Base-by-base conservation (phyloP, 1,139 yeast genomes). In the Yamadazyma dushanensis region DNA sequence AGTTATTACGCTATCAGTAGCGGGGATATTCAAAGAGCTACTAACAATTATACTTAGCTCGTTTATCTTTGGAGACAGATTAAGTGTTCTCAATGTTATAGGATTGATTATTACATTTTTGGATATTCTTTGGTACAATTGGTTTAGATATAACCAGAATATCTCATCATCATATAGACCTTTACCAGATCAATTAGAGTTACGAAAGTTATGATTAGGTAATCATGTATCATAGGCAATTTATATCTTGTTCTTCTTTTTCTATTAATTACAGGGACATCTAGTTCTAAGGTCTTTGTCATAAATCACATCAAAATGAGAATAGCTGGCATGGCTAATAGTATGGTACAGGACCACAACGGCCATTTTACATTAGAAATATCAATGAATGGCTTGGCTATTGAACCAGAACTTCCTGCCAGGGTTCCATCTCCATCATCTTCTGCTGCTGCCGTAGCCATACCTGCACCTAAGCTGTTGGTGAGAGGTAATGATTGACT, bases 21-120 rank as follows among this genome's bases (percentile, higher is more conserved):
- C 95, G 0, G 98, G 98, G 2, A 86, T 92, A 21, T 85, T 90
- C 54, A 92, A 92, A 57, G 98, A 92, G 57, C 69, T 92, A 7
- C 66, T 90, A 35, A 92, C 97, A 0, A 87, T 92, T 30, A 55
- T 80, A 22, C 69, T 83, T 2, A 81, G 95, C 17, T 71, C 83
- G 37, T 43, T 87, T 5, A 71, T 88, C 10, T 86, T 88, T 58
- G 84, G 87, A 26, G 98, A 92, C 58, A 59, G 63, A 26, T 68
- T 92, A 35, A 78, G 83, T 26, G 52, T 72, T 22, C 60, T 87
- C 39, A 92, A 92, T 57, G 63, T 78, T 40, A 40, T 84, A n/a
- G 98, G 98, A 2, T 70, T 92, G 50, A 44, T 73, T 1, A 63
- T 89, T n/a, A 88, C 97, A 0, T 65, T 90, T 36, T 51, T 71